phyloP scores from a whole-genome alignment of 2,329 filamentous ascomycete species.

The Niveomyces coronatus region DNA sequence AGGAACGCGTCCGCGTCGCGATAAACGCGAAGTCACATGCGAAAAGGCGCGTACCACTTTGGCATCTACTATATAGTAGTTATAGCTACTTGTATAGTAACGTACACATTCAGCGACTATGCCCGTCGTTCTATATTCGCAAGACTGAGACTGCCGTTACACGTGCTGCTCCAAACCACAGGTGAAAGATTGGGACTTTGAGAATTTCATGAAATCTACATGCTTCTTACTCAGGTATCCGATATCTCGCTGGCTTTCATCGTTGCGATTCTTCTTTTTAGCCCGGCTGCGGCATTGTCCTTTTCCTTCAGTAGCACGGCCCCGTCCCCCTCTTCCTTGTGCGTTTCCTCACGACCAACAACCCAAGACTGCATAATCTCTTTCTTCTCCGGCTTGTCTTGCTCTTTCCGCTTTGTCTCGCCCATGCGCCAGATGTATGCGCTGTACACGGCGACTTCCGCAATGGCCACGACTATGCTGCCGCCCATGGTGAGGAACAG shows the following conservation, averaged over 20 bases:
- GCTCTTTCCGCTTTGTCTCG: slow-evolving; percentile 55
- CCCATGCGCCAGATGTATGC: slow-evolving; percentile 63
- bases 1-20: slow-evolving; percentile 4
- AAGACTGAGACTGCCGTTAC: too few species aligned
- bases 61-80: not conserved
- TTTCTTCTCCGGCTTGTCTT: slow-evolving; percentile 51
- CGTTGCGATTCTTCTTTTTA: slow-evolving; percentile 2
- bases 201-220: not conserved
- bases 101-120: too few species aligned
- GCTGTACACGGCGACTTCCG: slow-evolving; percentile 68
- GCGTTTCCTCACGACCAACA: slow-evolving; percentile 30
- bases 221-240: too few species aligned
- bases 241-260: too few species aligned
- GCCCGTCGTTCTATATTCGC: too few species aligned
- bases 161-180: not conserved
- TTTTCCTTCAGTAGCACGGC: slow-evolving; percentile 17
- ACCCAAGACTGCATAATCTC: slow-evolving; percentile 66
- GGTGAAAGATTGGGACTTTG: not conserved
- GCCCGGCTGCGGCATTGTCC: slow-evolving; percentile 5
- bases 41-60: slow-evolving; percentile 8
- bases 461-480: slow-evolving; percentile 58
- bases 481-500: slow-evolving; percentile 63
- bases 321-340: slow-evolving; percentile 17
- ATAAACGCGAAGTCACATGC: slow-evolving; percentile 6
- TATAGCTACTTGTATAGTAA: too few species aligned